phyloP scores from a whole-genome alignment of 78 protist species.

The Dictyostelium purpureum region DNA sequence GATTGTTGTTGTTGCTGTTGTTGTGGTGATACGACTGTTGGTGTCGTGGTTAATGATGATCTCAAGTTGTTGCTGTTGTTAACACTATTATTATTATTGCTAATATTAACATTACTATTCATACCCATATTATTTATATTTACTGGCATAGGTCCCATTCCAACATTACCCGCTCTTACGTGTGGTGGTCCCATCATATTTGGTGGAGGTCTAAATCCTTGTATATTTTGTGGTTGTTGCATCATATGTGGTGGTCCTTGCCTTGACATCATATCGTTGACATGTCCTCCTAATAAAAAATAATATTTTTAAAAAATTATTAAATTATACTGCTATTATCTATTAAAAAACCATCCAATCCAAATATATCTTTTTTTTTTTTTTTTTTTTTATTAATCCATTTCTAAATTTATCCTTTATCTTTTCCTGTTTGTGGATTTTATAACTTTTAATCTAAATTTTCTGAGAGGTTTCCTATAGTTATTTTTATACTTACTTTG shows the following conservation, averaged over 20 bases:
- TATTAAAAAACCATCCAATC: no score
- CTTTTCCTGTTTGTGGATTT: background rate
- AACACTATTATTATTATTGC: background rate
- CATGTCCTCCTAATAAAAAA: no score
- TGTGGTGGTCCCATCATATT: background rate
- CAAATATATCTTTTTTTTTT: no score
- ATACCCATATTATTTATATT: constrained; percentile 27
- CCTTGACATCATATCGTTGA: constrained; percentile 20
- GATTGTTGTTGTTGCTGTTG: background rate
- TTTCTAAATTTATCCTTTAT: background rate
- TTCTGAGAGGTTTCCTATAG: no score
- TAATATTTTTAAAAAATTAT: no score
- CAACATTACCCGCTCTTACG: background rate
- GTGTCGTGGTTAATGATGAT: background rate
- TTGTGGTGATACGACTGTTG: background rate
- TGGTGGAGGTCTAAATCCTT: background rate
- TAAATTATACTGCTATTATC: no score
- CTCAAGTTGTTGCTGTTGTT: background rate
- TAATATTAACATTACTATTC: background rate
- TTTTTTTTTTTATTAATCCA: background rate
- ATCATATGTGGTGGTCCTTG: constrained; percentile 5
- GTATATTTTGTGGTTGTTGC: background rate
- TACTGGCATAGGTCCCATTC: background rate
- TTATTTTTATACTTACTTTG: background rate
- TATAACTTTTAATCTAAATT: background rate